A percentile compares a stretch with the other conserved stretches of the same genome.
Evolutionary conservation across 2,329 filamentous ascomycete genomes (phyloP).

Genomic region (Beauveria sp.): DNA sequence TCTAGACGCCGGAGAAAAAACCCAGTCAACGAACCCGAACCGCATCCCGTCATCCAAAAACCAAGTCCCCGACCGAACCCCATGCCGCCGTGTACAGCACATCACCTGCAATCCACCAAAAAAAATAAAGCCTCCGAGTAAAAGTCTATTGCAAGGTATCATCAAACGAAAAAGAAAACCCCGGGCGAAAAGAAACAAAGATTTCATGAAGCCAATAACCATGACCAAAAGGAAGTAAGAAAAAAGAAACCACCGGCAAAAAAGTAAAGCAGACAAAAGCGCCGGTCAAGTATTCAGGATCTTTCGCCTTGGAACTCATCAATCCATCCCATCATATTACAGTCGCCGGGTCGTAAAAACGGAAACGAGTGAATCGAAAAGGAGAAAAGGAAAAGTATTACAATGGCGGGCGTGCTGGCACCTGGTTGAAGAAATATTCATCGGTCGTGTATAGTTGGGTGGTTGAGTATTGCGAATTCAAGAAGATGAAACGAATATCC

Average conservation of each 20-base stretch:
- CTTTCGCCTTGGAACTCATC: not conserved
- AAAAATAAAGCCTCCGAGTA: not conserved
- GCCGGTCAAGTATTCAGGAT: not conserved
- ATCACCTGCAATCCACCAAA: not conserved
- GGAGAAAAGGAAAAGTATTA: not conserved
- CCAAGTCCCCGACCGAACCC: too few species aligned
- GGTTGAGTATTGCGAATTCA: not conserved
- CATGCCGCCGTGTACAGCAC: not conserved
- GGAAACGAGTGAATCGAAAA: not conserved
- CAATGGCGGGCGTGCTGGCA: not conserved
- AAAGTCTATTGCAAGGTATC: conserved; percentile 9
- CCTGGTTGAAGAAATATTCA: not conserved
- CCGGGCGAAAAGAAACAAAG: not conserved
- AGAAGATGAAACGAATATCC: not conserved
- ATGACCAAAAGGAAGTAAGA: too few species aligned
- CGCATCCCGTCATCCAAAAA: too few species aligned
- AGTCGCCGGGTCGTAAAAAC: not conserved
- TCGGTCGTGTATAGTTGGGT: not conserved
- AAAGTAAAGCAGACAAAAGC: not conserved
- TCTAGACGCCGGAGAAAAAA: not conserved
- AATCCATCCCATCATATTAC: conserved; percentile 1
- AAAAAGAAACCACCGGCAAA: not conserved
- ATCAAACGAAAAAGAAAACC: conserved; percentile 6
- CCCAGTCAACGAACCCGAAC: not conserved
- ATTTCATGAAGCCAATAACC: not conserved